Evolutionary conservation across 768 basidiomycete species (phyloP), one percentile per base, ranked within the genome.

Genomic region (Paxillus ammoniavirescens): DNA sequence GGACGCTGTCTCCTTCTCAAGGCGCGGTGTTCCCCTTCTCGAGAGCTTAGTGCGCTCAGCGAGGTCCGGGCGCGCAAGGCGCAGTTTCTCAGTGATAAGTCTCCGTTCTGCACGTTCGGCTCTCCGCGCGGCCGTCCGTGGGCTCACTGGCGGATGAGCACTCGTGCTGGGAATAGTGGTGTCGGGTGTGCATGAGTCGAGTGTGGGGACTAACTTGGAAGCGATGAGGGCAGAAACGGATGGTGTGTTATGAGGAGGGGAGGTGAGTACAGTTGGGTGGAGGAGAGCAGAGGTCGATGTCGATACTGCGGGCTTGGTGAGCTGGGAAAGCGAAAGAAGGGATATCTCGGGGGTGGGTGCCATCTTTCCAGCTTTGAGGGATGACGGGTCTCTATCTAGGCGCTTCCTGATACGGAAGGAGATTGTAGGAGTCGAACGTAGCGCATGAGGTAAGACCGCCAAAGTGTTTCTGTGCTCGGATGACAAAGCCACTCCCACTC

Each of bases 61-160:
- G 8, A 74, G 69, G 49, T 77, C 72, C 2, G 81, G 82, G 26
- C 75, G 73, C 10, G 77, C 78, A 13, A 59, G 61, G 4, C 74
- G 72, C 14, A 83, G 65, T 33, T 73, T 75, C 36, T 78, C 74
- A 1, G 74, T 75, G 38, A 63, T 65, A 33, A 49, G 55, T 21
- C 53, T 57, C 37, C 65, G 57, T 42, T 65, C 54, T 3, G 61
- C 63, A 2, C 61, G 63, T 41, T 54, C 53, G 0, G 57, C 54
- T 13, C 58, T 61, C 14, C 63, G 62, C 36, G 54, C 54, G 23
- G 53, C 62, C 3, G 51, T 65, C 43, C 57, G 61, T 41, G 66
- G 56, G 18, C 57, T 64, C 4, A 55, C 31, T n/a, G 31, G 40
- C n/a, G 10, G 49, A 17, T 33, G 31, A 5, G 35, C 21, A 15